Conservation (phyloP, 768 basidiomycete genomes). For the Rhizopogon roseolus region DNA sequence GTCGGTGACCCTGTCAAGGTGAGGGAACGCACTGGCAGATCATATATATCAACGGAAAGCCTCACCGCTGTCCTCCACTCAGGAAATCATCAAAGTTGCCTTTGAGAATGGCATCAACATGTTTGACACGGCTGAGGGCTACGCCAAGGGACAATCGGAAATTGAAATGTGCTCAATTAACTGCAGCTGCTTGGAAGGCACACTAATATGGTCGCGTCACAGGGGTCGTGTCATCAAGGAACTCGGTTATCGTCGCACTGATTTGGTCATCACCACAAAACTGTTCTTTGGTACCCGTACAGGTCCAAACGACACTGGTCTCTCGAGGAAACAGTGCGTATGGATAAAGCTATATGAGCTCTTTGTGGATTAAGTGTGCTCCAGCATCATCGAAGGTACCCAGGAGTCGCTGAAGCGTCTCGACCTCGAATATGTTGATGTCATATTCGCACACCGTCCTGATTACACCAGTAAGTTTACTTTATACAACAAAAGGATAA, state of each 20-base stretch:
- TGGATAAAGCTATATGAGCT: neutral
- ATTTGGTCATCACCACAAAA: conserved; percentile 53
- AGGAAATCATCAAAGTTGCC: conserved; percentile 52
- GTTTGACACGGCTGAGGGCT: conserved; percentile 44
- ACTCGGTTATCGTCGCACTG: conserved; percentile 43
- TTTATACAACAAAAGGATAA: neutral
- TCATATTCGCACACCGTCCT: conserved; percentile 45
- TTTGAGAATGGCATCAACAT: conserved; percentile 50
- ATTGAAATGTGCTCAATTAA: conserved; percentile 40
- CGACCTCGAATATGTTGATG: conserved; percentile 49
- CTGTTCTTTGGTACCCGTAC: conserved; percentile 50
- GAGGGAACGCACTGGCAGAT: neutral
- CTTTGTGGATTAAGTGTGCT: neutral
- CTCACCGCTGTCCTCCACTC: neutral
- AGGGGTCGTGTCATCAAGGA: conserved; percentile 53
- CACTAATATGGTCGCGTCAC: neutral
- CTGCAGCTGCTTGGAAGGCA: neutral
- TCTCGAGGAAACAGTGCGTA: conserved; percentile 29
- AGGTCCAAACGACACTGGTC: conserved; percentile 38
- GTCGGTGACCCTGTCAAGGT: conserved; percentile 50
- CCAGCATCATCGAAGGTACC: conserved; percentile 51
- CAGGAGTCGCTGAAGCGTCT: conserved; percentile 45
- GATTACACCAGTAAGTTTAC: conserved; percentile 29
- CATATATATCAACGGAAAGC: neutral
- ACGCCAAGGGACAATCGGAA: conserved; percentile 45